Evolutionary conservation across 768 basidiomycete species (phyloP).

Genomic region (Tricholoma bakamatsutake): DNA sequence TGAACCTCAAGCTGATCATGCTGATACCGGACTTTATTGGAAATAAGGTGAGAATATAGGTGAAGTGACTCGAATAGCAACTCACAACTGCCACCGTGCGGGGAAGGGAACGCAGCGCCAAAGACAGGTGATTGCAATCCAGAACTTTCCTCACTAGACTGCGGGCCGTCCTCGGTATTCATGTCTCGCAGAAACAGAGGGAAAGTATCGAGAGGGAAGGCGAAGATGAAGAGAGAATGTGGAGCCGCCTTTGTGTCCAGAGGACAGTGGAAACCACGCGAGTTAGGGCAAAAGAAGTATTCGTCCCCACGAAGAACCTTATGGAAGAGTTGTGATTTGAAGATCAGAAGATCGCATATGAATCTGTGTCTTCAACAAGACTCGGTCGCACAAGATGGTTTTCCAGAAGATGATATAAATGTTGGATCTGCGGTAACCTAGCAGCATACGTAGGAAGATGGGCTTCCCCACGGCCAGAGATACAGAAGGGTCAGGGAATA

Average conservation of each 20-base stretch:
- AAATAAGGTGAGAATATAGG: conserved; percentile 31
- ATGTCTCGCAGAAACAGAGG: conserved; percentile 47
- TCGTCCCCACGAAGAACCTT: conserved; percentile 37
- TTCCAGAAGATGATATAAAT: conserved; percentile 1
- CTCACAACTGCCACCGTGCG: conserved; percentile 49
- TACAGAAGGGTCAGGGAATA: conserved; percentile 12
- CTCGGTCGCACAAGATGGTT: conserved; percentile 4
- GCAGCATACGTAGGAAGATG: background rate
- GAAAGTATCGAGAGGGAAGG: conserved; percentile 32
- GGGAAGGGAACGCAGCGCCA: conserved; percentile 39
- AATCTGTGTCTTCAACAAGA: conserved; percentile 9
- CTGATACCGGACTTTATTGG: conserved; percentile 68
- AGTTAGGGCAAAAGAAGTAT: conserved; percentile 34
- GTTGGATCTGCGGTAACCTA: background rate
- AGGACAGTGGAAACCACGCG: conserved; percentile 39
- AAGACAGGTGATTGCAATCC: conserved; percentile 71
- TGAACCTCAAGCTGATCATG: conserved; percentile 42
- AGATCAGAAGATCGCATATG: conserved; percentile 32
- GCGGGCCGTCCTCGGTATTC: conserved; percentile 57
- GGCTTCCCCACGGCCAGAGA: background rate
- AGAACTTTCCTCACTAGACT: conserved; percentile 73
- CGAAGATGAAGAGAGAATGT: conserved; percentile 20
- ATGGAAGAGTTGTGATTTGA: conserved; percentile 27
- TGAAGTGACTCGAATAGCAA: conserved; percentile 46
- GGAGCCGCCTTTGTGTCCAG: conserved; percentile 14